phyloP scores from a whole-genome alignment of 495 filamentous ascomycete genomes.

The Letharia lupina region DNA sequence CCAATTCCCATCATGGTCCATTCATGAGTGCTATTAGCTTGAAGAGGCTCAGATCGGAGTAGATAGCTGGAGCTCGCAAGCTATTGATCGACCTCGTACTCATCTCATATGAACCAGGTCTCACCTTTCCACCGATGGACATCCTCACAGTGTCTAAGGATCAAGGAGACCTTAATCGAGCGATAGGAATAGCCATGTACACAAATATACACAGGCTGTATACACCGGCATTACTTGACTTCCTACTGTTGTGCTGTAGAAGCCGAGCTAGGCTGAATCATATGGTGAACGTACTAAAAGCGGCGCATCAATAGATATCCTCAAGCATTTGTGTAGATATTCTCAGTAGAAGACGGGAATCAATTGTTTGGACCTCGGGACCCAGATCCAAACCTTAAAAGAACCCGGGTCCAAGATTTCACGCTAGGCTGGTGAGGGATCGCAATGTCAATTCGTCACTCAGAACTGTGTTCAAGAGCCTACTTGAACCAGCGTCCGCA shows the following conservation, averaged over 20 bases:
- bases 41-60: neutral
- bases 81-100: neutral
- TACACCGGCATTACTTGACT: neutral
- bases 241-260: neutral
- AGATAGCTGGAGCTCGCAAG: neutral
- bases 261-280: neutral
- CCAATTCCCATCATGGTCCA: neutral
- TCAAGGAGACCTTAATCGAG: neutral
- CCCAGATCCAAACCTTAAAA: neutral
- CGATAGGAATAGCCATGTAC: neutral
- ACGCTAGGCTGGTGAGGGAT: neutral
- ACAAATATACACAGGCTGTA: neutral
- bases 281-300: neutral
- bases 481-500: neutral
- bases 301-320: neutral
- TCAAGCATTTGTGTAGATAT: neutral
- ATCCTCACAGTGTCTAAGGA: neutral
- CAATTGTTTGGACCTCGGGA: neutral
- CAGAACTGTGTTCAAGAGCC: neutral
- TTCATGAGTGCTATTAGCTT: neutral
- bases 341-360: neutral
- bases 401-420: neutral
- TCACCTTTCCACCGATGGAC: neutral
- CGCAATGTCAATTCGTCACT: slow-evolving; percentile 1
- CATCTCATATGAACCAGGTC: no score